Conservation (phyloP, 2,329 filamentous ascomycete genomes). For the Fonsecaea nubica region DNA sequence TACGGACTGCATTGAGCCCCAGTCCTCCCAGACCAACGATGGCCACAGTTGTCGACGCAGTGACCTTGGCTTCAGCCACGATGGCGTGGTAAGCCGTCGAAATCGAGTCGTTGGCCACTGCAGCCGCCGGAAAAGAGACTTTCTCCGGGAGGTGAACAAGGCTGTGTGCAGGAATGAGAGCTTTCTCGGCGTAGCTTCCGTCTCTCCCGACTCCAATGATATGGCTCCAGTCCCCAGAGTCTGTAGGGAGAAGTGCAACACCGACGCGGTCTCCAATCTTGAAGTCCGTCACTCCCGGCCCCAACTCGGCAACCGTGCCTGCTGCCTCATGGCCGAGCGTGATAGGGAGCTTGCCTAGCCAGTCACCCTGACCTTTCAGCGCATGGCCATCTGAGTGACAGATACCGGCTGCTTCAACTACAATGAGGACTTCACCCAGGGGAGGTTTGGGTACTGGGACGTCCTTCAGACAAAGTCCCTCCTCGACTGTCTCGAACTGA, state of each 20-base stretch:
- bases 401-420: constrained; percentile 11
- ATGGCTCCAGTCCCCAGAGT: not conserved
- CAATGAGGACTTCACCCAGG: constrained; percentile 6
- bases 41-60: constrained; percentile 5
- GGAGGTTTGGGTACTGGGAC: not conserved
- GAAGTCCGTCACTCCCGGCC: constrained; percentile 11
- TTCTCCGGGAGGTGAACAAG: constrained; percentile 7
- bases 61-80: constrained; percentile 3
- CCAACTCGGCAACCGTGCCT: not conserved
- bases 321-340: constrained; percentile 12
- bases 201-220: constrained; percentile 7
- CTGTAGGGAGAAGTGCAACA: not conserved
- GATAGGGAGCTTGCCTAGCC: constrained; percentile 8
- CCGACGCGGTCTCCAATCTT: constrained; percentile 8
- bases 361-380: constrained; percentile 5
- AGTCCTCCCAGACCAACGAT: constrained; percentile 9
- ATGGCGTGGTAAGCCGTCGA: constrained; percentile 14
- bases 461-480: not conserved
- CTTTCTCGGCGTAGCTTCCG: constrained; percentile 13
- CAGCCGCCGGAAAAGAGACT: not conserved
- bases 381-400: constrained; percentile 18
- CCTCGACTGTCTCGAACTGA: not conserved
- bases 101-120: constrained; percentile 5
- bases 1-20: not conserved
- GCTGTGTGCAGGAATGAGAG: constrained; percentile 4